Conservation (phyloP, 2,329 filamentous ascomycete genomes). For the Penicillium capsulatum region DNA sequence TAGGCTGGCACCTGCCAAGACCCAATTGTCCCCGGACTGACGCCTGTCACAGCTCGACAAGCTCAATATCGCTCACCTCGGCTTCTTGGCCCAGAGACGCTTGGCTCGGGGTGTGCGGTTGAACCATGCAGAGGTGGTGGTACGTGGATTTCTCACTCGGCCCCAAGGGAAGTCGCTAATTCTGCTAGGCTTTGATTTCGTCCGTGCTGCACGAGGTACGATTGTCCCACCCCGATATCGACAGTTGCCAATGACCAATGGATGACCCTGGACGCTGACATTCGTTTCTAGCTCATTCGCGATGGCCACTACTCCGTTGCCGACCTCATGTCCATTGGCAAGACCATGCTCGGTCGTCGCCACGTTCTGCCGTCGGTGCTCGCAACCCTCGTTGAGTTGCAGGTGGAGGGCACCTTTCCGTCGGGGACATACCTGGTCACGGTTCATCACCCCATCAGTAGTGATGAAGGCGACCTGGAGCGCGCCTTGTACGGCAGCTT, state of each 20-base stretch:
- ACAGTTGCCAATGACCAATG: constrained; percentile 5
- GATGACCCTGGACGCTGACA: background rate
- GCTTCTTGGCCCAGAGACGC: constrained; percentile 78
- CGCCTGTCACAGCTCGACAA: constrained; percentile 71
- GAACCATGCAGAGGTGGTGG: constrained; percentile 84
- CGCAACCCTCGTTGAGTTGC: constrained; percentile 73
- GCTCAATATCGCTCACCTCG: constrained; percentile 85
- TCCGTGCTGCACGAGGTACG: constrained; percentile 79
- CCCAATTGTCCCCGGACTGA: constrained; percentile 1
- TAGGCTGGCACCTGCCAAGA: constrained; percentile 19
- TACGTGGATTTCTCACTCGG: constrained; percentile 36
- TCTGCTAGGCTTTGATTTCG: constrained; percentile 56
- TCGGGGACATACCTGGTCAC: constrained; percentile 91
- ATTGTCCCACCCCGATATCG: constrained; percentile 5
- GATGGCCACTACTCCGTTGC: constrained; percentile 91
- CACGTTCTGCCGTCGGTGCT: constrained; percentile 84
- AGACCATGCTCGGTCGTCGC: constrained; percentile 86
- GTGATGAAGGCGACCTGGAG: constrained; percentile 80
- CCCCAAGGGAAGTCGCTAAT: background rate
- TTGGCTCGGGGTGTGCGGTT: constrained; percentile 82
- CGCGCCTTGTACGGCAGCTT: constrained; percentile 89
- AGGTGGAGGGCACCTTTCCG: constrained; percentile 91
- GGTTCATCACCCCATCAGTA: constrained; percentile 82
- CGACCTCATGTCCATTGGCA: constrained; percentile 87
- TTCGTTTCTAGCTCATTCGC: constrained; percentile 65